phyloP scores from a whole-genome alignment of 495 filamentous ascomycete species.

The Bathelium albidoporum region DNA sequence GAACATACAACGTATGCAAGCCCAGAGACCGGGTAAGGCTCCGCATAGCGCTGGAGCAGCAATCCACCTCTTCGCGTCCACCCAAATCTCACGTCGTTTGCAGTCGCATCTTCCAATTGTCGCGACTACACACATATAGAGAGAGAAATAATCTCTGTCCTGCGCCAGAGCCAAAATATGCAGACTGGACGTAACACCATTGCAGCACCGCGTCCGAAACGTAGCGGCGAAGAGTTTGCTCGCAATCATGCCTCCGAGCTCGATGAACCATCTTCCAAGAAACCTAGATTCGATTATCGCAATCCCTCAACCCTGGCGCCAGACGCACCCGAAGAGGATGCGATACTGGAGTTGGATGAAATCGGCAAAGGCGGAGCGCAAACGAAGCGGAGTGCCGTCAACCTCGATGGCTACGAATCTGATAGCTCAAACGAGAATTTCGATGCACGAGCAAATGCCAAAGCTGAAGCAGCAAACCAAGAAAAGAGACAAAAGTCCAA shows the following conservation, averaged over 20 bases:
- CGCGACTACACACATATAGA: background rate
- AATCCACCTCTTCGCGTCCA: no score
- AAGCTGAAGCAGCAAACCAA: conserved; percentile 41
- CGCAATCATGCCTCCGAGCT: conserved; percentile 51
- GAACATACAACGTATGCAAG: no score
- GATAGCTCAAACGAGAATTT: conserved; percentile 92
- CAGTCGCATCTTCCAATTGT: no score
- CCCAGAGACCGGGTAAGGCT: no score
- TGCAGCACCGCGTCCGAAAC: conserved; percentile 63
- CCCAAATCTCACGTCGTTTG: no score
- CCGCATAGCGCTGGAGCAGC: no score
- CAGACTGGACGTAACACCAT: background rate
- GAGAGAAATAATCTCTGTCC: background rate
- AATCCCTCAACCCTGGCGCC: conserved; percentile 86
- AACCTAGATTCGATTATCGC: conserved; percentile 86
- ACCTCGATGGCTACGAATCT: conserved; percentile 92
- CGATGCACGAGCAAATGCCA: conserved; percentile 53
- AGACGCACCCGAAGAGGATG: conserved; percentile 65
- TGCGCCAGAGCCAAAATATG: background rate
- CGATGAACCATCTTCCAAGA: conserved; percentile 52
- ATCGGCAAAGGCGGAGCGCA: conserved; percentile 71
- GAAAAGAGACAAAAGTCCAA: conserved; percentile 34
- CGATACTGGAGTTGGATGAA: conserved; percentile 79
- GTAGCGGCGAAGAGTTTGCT: conserved; percentile 67
- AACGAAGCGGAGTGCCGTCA: conserved; percentile 82